Conservation (phyloP, 208 protist genomes). For the Zelonia costaricensis region DNA sequence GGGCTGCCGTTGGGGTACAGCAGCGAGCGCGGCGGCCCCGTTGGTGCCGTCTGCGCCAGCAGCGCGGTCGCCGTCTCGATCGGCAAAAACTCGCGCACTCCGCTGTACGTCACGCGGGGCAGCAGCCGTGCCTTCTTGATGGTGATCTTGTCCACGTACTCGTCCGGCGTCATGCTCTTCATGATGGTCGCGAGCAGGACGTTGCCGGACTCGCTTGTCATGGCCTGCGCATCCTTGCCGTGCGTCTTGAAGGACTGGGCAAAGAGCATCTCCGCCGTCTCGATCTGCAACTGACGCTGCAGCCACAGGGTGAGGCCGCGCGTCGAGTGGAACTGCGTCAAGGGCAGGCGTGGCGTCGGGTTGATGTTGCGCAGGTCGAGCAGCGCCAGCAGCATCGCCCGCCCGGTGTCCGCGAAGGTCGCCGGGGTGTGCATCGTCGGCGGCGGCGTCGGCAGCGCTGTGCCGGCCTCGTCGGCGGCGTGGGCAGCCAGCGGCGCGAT, state of each 20-base stretch:
- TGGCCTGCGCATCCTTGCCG: conserved; percentile 25
- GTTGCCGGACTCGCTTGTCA: conserved; percentile 17
- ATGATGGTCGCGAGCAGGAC: conserved; percentile 32
- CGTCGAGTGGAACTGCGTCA: conserved; percentile 54
- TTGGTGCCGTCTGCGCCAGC: conserved; percentile 63
- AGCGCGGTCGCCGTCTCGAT: conserved; percentile 48
- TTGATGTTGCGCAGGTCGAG: conserved; percentile 86
- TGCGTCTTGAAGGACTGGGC: conserved; percentile 54
- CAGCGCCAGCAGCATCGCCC: conserved; percentile 68
- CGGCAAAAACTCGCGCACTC: conserved; percentile 53
- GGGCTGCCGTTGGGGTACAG: conserved; percentile 17
- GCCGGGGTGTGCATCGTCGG: conserved; percentile 41
- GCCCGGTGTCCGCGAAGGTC: conserved; percentile 80
- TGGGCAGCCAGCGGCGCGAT: conserved; percentile 39
- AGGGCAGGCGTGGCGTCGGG: conserved; percentile 64
- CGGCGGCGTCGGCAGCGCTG: conserved; percentile 10
- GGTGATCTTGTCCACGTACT: conserved; percentile 66
- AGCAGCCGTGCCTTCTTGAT: conserved; percentile 57
- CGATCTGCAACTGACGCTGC: conserved; percentile 77
- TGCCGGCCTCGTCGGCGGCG: conserved; percentile 28
- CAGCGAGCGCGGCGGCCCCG: conserved; percentile 62
- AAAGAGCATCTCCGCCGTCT: conserved; percentile 73
- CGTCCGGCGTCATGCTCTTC: conserved; percentile 39
- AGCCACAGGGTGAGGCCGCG: conserved; percentile 65
- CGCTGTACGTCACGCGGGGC: conserved; percentile 59